A percentile compares a stretch with the other conserved stretches of the same genome.
Conservation (phyloP, 2,329 filamentous ascomycete genomes). For the Sporothrix variecibatus region DNA sequence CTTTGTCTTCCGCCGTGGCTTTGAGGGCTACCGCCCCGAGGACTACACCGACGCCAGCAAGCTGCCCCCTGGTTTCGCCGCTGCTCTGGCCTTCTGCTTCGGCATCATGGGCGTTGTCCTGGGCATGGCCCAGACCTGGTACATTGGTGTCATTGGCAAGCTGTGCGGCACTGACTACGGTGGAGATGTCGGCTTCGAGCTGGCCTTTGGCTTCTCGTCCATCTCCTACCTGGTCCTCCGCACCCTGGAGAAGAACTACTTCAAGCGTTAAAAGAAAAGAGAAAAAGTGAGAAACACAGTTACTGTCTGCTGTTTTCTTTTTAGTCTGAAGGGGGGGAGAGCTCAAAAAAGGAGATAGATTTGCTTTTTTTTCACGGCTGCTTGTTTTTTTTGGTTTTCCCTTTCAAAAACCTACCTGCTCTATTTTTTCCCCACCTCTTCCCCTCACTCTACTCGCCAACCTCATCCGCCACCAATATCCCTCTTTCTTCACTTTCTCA, state of each 20-base stretch:
- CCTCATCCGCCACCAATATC: background rate
- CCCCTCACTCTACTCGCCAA: background rate
- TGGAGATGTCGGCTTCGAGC: slow-evolving; percentile 64
- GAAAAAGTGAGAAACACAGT: background rate
- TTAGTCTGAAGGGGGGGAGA: background rate
- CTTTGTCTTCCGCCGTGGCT: slow-evolving; percentile 49
- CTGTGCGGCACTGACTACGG: slow-evolving; percentile 48
- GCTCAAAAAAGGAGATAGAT: slow-evolving; percentile 8
- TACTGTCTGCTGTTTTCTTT: background rate
- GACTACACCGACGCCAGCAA: slow-evolving; percentile 49
- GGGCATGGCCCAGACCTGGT: slow-evolving; percentile 64
- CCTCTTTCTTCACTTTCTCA: background rate
- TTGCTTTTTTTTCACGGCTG: background rate
- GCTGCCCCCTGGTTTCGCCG: slow-evolving; percentile 41
- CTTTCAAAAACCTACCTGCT: background rate
- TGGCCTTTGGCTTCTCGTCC: slow-evolving; percentile 51
- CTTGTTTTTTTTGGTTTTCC: background rate
- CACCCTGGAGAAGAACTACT: slow-evolving; percentile 45
- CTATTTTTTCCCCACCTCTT: background rate
- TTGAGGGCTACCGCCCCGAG: slow-evolving; percentile 47
- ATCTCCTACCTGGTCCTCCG: slow-evolving; percentile 55
- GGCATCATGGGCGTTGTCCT: slow-evolving; percentile 55
- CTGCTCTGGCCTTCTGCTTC: slow-evolving; percentile 35
- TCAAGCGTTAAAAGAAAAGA: slow-evolving; percentile 37
- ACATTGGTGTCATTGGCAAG: slow-evolving; percentile 60